Evolutionary conservation across 2,329 filamentous ascomycete genomes (phyloP).

Genomic region (Fusarium acutatum): DNA sequence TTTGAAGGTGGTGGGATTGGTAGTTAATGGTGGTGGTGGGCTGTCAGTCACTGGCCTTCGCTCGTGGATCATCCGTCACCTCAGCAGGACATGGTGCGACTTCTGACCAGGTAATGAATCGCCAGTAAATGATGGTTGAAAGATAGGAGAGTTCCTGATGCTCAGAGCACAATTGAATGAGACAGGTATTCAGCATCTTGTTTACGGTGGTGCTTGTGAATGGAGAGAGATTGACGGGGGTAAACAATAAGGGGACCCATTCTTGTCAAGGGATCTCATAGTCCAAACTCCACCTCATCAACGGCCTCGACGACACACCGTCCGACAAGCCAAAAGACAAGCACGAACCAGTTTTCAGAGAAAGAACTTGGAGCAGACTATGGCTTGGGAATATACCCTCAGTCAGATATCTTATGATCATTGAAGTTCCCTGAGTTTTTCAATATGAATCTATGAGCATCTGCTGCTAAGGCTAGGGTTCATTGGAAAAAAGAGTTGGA

Average conservation of each 20-base stretch:
- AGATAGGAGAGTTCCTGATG: background rate
- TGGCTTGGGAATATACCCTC: background rate
- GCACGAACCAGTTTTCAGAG: constrained; percentile 7
- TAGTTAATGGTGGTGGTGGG: constrained; percentile 14
- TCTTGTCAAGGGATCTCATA: constrained; percentile 28
- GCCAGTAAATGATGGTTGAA: background rate
- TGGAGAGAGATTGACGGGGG: constrained; percentile 2
- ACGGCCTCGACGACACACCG: constrained; percentile 34
- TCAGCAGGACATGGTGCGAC: constrained; percentile 16
- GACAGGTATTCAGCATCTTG: background rate
- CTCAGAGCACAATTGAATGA: background rate
- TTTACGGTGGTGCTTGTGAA: background rate
- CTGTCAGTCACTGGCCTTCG: constrained; percentile 19
- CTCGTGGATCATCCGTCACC: constrained; percentile 20
- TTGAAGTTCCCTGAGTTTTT: background rate
- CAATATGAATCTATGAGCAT: background rate
- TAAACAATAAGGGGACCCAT: constrained; percentile 9
- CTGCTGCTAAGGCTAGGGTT: background rate
- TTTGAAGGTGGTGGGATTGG: constrained; percentile 12
- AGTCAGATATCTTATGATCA: background rate
- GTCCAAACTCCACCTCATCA: constrained; percentile 22
- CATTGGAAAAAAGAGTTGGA: constrained; percentile 26
- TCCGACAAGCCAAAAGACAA: constrained; percentile 14
- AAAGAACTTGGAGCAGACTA: background rate
- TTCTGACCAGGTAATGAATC: background rate